Base-by-base conservation (phyloP, 2,329 filamentous ascomycete genomes). In the Fusarium palustre region DNA sequence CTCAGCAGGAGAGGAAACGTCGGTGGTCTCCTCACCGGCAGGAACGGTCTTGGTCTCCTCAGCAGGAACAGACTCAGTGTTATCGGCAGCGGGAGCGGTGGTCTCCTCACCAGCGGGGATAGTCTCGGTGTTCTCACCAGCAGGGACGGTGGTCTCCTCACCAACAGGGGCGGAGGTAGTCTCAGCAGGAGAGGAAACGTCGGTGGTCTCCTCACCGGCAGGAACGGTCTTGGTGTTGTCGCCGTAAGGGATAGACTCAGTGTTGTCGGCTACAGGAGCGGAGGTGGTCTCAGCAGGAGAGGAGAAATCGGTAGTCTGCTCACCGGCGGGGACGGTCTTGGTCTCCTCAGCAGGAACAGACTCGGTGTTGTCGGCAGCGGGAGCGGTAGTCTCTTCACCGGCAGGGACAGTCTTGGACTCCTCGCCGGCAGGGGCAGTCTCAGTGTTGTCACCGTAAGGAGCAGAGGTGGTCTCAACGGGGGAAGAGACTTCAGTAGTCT, bases 341-440 rank as follows among this genome's bases (percentile, higher is more conserved):
- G 56, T 70, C n/a, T 59, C 66, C 1, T 64, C 68, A 10, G 43
- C 33, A 15, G 68, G 68, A 9, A 52, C 45, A 3, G 69, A 64
- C 58, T 61, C 28, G 6, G 55, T 69, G 47, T 64, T 63, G 11
- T 52, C 65, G 4, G 42, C 36, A 22, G 58, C 38, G 0, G 69
- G 68, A 1, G 57, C 52, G 2, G 60, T 66, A 7, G 46, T 55
- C 20, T 77, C 74, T 22, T 57, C 46, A n/a, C 36, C 45, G 10
- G 28, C 33, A 2, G 60, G 53, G 54, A 47, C 33, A 24, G 62
- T 53, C 54, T 66, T 24, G 39, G 84, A 87, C 79, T 77, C 74
- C 42, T 85, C 87, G 59, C 81, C 80, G 79, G 84, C 74, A 86
- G 77, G 52, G 84, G 85, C 41, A 5, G 60, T 50, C 18, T 50